Evolutionary conservation across 306 rosid species (phyloP), one percentile per base, ranked within the genome.

Genomic region (Ammopiptanthus mongolicus): DNA sequence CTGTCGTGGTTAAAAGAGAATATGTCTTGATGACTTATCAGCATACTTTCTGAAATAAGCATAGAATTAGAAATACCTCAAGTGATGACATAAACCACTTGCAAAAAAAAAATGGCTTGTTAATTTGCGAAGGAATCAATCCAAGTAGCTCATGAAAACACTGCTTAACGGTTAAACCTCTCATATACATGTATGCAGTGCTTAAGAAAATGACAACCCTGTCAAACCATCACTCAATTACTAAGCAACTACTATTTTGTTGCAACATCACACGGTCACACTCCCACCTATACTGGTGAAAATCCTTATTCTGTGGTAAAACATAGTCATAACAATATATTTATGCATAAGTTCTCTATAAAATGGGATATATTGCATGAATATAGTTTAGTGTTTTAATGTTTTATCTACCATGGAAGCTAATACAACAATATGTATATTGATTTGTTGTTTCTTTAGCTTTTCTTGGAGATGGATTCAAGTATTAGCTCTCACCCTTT

Each of bases 401-500:
- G 34, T 63, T n/a, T 29, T 55, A 65, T 55, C 58, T 18, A 55
- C 25, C 31, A 3, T 53, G 46, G 37, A 72, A 12, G 59, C 37
- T 61, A 61, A 71, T 42, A 0, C 14, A 48, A 33, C 15, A 12
- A 4, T 12, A 66, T 66, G 33, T 59, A 15, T 15, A 62, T n/a
- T 68, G 28, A 14, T 9, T 41, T 44, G 56, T 55, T 51, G 3
- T 74, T 59, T 3, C 9, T 75, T 64, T 82, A 93, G 98, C 83
- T 93, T 47, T 90, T 86, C 74, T 33, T 78, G 53, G 91, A 89
- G 73, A 85, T 82, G 83, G 91, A 89, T 37, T 87, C 93, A 48
- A 84, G 85, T 33, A 71, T 84, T 22, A 63, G 64, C 67, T 74
- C 90, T 15, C 15, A 46, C 42, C 79, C 81, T 60, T 72, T 90